phyloP scores from a whole-genome alignment of 1,284 basidiomycete species.

The Cutaneotrichosporon spelunceum region DNA sequence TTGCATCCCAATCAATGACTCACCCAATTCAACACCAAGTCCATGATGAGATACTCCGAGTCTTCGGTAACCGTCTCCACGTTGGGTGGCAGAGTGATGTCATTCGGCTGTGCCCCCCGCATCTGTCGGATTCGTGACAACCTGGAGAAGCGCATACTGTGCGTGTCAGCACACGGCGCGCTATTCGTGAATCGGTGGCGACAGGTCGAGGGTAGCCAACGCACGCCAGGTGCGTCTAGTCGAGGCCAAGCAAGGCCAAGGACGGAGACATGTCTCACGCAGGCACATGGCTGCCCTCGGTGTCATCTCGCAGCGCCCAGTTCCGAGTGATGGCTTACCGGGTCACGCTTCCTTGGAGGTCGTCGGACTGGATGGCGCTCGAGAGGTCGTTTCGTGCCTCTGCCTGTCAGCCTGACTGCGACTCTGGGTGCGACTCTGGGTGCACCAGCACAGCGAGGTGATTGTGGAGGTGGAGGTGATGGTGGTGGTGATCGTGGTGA shows the following conservation, averaged over 20 bases:
- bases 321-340: conserved; percentile 57
- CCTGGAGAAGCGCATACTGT: conserved; percentile 55
- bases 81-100: conserved; percentile 52
- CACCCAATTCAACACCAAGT: conserved; percentile 90
- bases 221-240: background rate
- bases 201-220: background rate
- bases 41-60: conserved; percentile 77
- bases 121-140: conserved; percentile 53
- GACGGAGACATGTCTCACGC: background rate
- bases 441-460: no score
- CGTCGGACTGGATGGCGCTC: conserved; percentile 71
- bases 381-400: conserved; percentile 70
- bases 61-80: conserved; percentile 69
- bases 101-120: conserved; percentile 51
- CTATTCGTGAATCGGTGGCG: background rate
- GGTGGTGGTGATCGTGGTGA: no score
- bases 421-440: no score
- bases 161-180: background rate
- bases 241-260: background rate
- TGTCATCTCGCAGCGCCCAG: background rate
- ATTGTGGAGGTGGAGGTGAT: no score
- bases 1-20: conserved; percentile 15
- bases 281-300: background rate
- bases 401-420: conserved; percentile 13
- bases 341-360: conserved; percentile 86